Evolutionary conservation across 148 eudicot genomes (phyloP).

Genomic region (Euryodendron excelsum): DNA sequence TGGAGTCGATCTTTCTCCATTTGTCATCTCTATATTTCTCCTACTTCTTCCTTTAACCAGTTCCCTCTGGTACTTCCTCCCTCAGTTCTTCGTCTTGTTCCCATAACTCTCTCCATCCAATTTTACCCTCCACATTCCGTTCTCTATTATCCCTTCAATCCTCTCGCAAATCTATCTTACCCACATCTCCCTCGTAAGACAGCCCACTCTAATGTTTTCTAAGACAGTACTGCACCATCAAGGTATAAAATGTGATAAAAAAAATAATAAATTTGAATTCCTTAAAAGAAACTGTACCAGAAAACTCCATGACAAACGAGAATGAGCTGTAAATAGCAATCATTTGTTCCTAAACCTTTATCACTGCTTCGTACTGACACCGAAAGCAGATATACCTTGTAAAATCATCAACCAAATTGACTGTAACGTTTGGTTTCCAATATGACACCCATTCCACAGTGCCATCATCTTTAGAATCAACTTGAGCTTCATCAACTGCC

Average conservation of each 20-base stretch:
- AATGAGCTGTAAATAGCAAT: neutral
- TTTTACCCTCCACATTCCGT: neutral
- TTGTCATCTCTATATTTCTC: neutral
- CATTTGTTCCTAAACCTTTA: neutral
- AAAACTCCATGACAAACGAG: no score
- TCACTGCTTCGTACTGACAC: conserved; percentile 11
- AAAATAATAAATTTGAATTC: neutral
- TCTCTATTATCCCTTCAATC: neutral
- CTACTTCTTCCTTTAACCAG: no score
- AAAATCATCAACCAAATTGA: conserved; percentile 94
- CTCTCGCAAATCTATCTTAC: neutral
- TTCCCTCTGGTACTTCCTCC: neutral
- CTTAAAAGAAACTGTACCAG: neutral
- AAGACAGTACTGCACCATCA: neutral
- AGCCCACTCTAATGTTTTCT: neutral
- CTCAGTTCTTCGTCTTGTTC: neutral
- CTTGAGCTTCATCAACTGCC: conserved; percentile 54
- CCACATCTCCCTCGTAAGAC: neutral
- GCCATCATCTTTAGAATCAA: conserved; percentile 58
- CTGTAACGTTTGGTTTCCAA: conserved; percentile 95
- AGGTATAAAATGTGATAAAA: no score
- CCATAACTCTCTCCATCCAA: neutral
- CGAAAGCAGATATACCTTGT: conserved; percentile 55
- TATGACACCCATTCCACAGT: conserved; percentile 84
- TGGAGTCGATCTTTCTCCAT: neutral